A percentile compares a stretch with the other conserved stretches of the same genome.
These are phyloP conservation scores for Hysterium pulicare DNA, from an alignment of 2,329 filamentous ascomycete species.

Conservation along the genomic window DNA sequence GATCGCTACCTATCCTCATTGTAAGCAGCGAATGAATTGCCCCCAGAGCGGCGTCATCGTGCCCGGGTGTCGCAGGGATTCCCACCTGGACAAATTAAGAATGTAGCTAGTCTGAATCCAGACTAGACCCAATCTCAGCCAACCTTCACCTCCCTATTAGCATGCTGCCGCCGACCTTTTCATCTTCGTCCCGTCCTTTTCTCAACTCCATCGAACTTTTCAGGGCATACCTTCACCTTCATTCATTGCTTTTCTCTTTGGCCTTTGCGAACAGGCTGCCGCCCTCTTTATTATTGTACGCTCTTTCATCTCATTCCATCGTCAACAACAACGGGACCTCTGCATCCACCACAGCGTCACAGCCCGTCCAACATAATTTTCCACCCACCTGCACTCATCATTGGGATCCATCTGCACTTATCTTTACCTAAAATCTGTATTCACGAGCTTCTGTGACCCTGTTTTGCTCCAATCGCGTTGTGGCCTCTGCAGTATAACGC, in stretches of 20 bases:
- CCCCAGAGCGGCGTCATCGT: too few species aligned
- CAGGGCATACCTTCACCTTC: constrained; percentile 32
- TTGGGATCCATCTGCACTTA: constrained; percentile 4
- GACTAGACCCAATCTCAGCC: not conserved
- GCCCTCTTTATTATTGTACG: constrained; percentile 40
- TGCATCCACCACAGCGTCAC: constrained; percentile 16
- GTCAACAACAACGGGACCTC: constrained; percentile 23
- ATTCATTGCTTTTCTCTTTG: constrained; percentile 34
- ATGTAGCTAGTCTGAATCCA: not conserved
- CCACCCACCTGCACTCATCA: constrained; percentile 19
- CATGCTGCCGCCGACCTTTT: constrained; percentile 11
- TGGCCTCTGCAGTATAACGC: too few species aligned
- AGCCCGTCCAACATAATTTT: constrained; percentile 20
- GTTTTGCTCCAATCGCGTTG: not conserved
- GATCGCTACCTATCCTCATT: not conserved
- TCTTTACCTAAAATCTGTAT: not conserved
- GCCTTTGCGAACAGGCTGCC: constrained; percentile 15
- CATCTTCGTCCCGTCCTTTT: constrained; percentile 17
- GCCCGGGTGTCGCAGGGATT: too few species aligned
- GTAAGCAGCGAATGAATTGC: too few species aligned
- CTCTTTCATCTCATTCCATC: constrained; percentile 34
- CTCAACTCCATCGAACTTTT: constrained; percentile 15
- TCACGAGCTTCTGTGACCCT: not conserved
- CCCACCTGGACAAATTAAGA: too few species aligned
- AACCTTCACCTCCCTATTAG: too few species aligned